Evolutionary conservation across 2,329 filamentous ascomycete species (phyloP).

Genomic region (Xylaria sp.): DNA sequence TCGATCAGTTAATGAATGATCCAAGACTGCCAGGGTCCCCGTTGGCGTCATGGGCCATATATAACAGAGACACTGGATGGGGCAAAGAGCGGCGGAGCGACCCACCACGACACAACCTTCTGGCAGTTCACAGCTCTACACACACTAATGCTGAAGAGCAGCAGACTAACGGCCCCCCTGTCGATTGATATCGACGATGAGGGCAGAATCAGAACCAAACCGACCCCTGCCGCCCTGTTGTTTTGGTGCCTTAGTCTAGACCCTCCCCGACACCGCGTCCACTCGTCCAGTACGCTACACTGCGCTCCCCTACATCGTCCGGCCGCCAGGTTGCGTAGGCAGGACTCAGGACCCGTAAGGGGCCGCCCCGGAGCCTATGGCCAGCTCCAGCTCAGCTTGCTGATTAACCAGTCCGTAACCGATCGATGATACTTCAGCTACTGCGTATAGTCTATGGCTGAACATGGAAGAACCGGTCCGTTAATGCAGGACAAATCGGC

Average conservation of each 20-base stretch:
- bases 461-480: conserved; percentile 16
- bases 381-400: conserved; percentile 18
- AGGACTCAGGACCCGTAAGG: neutral
- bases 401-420: neutral
- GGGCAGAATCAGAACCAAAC: conserved; percentile 21
- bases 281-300: conserved; percentile 4
- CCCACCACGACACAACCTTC: conserved; percentile 36
- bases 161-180: conserved; percentile 33
- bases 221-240: conserved; percentile 29
- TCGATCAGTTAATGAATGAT: conserved; percentile 30
- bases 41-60: conserved; percentile 43
- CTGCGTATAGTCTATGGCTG: neutral
- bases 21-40: conserved; percentile 28
- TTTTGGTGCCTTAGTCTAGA: conserved; percentile 18
- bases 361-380: conserved; percentile 3
- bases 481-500: neutral
- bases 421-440: conserved; percentile 24
- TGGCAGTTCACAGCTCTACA: conserved; percentile 27
- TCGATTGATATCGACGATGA: conserved; percentile 37
- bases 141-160: conserved; percentile 19
- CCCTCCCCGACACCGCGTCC: conserved; percentile 10
- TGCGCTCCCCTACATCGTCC: conserved; percentile 14
- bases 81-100: conserved; percentile 34
- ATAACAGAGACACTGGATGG: conserved; percentile 36
- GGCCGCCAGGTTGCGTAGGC: conserved; percentile 10